phyloP scores from a whole-genome alignment of 163 green algal species.

The Scenedesmus sp. region DNA sequence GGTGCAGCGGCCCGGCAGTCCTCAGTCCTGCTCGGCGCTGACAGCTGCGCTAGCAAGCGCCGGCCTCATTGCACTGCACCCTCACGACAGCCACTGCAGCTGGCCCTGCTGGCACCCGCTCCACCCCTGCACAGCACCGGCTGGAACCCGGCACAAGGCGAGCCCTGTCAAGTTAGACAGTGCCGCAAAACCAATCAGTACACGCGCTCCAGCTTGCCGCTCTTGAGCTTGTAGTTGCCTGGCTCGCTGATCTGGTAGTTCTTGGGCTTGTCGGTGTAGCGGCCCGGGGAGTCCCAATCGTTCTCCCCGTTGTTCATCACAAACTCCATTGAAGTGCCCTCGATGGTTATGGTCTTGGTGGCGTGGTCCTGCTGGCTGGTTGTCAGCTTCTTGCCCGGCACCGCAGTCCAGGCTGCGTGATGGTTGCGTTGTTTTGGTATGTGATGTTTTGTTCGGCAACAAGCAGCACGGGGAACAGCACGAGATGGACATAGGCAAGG shows the following conservation, averaged over 20 bases:
- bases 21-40: too few relatives aligned
- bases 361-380: slow-evolving; percentile 9
- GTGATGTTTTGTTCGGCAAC: not conserved
- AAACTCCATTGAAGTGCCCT: slow-evolving; percentile 52
- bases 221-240: slow-evolving; percentile 52
- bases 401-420: slow-evolving; percentile 35
- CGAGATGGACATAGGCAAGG: not conserved
- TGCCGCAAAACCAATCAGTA: not conserved
- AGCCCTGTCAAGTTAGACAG: too few relatives aligned
- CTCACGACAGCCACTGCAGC: too few relatives aligned
- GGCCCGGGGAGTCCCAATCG: slow-evolving; percentile 54
- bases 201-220: slow-evolving; percentile 53
- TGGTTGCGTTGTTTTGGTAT: not conserved
- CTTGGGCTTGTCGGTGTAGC: slow-evolving; percentile 37
- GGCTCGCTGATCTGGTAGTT: slow-evolving; percentile 55
- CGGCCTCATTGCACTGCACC: too few relatives aligned
- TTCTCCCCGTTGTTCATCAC: slow-evolving; percentile 57
- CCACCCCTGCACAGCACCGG: too few relatives aligned
- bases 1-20: too few relatives aligned
- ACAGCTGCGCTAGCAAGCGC: too few relatives aligned
- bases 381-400: slow-evolving; percentile 22
- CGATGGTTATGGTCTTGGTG: slow-evolving; percentile 29
- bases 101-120: too few relatives aligned
- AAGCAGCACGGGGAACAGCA: not conserved
- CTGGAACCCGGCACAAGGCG: too few relatives aligned